Percentiles rank a stretch among this genome's conserved stretches.
phyloP scores from a whole-genome alignment of 2,329 filamentous ascomycete species.

The Didymella exigua region DNA sequence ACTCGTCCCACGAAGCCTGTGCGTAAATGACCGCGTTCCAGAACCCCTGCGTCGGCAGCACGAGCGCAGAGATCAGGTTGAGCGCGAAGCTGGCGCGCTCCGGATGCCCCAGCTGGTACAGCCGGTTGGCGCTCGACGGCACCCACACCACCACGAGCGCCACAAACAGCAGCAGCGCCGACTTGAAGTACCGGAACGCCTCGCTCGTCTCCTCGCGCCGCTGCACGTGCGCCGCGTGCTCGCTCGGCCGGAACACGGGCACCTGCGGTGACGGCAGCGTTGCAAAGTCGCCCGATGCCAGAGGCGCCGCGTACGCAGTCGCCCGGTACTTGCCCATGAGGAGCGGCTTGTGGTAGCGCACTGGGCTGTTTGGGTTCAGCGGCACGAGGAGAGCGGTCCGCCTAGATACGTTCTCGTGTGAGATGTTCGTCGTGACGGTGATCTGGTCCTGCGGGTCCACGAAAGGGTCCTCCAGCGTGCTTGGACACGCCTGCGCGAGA shows the following conservation, averaged over 20 bases:
- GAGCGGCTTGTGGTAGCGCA: background rate
- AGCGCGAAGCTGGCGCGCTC: conserved; percentile 58
- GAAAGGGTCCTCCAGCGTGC: conserved; percentile 22
- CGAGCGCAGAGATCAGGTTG: conserved; percentile 72
- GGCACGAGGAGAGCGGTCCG: background rate
- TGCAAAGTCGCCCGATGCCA: background rate
- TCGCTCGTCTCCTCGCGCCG: conserved; percentile 52
- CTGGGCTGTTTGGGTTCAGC: background rate
- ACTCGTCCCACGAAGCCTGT: conserved; percentile 38
- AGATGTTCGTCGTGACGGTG: conserved; percentile 64
- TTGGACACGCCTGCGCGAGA: background rate
- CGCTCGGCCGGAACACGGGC: background rate
- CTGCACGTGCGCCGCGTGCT: background rate
- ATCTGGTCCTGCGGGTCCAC: conserved; percentile 53
- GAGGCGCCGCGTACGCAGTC: conserved; percentile 18
- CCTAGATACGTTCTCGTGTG: conserved; percentile 59
- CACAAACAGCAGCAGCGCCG: conserved; percentile 72
- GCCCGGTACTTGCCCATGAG: conserved; percentile 15
- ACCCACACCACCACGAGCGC: conserved; percentile 77
- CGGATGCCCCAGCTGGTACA: conserved; percentile 69
- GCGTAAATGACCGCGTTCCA: conserved; percentile 84
- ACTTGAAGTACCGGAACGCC: conserved; percentile 72
- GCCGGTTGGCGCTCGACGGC: conserved; percentile 66
- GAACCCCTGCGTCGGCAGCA: conserved; percentile 80
- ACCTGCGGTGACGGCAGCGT: background rate